Evolutionary conservation across 208 protist species (phyloP).

Genomic region (Acanthamoeba healyi): DNA sequence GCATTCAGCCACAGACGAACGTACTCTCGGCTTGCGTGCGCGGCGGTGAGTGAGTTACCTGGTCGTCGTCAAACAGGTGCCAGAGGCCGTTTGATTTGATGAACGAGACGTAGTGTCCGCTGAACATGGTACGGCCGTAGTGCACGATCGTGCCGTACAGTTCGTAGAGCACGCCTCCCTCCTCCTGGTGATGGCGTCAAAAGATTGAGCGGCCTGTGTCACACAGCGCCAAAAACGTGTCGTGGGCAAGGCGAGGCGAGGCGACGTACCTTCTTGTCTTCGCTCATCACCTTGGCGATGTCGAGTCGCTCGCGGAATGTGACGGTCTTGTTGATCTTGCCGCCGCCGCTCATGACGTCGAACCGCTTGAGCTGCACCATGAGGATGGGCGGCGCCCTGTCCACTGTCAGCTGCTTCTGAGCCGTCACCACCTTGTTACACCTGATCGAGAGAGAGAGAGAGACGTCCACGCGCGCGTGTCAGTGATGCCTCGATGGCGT

Average conservation of each 20-base stretch:
- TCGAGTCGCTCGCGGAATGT: constrained; percentile 74
- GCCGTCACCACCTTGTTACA: constrained; percentile 76
- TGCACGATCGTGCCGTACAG: constrained; percentile 77
- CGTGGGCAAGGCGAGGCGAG: no score
- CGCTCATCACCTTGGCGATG: constrained; percentile 71
- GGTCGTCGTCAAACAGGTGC: constrained; percentile 76
- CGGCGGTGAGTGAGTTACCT: no score
- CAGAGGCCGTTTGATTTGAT: constrained; percentile 70
- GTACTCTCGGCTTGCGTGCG: not conserved
- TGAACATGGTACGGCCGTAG: constrained; percentile 77
- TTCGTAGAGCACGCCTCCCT: constrained; percentile 73
- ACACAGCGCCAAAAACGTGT: no score
- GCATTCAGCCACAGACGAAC: no score
- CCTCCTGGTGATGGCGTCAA: not conserved
- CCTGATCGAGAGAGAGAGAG: not conserved
- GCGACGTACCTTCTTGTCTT: constrained; percentile 63
- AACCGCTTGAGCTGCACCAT: constrained; percentile 76
- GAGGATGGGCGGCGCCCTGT: constrained; percentile 62
- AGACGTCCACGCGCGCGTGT: not conserved
- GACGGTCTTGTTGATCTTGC: constrained; percentile 77
- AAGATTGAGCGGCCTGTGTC: no score
- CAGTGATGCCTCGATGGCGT: not conserved
- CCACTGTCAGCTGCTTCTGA: constrained; percentile 78
- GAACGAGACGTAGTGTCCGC: constrained; percentile 77
- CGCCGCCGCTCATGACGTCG: constrained; percentile 77